phyloP scores from a whole-genome alignment of 805 yeast species.

The Candida gorgasii region DNA sequence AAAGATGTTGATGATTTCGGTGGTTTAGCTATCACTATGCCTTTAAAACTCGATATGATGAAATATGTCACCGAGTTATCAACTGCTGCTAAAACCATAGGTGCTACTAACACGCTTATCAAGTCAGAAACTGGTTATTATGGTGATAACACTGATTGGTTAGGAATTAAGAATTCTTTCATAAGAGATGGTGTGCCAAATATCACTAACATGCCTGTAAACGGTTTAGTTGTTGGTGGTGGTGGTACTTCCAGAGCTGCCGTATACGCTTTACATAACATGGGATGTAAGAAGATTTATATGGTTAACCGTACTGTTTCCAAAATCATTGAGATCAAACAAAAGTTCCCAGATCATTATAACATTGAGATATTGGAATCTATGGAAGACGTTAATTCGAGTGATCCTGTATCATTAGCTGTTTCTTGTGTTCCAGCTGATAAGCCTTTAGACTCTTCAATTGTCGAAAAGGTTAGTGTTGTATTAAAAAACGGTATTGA shows the following conservation, averaged over 20 bases:
- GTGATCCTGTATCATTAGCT: conserved; percentile 55
- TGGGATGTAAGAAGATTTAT: conserved; percentile 79
- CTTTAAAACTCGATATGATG: conserved; percentile 81
- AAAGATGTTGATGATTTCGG: conserved; percentile 58
- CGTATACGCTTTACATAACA: conserved; percentile 71
- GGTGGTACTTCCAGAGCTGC: conserved; percentile 99
- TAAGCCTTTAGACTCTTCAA: conserved; percentile 56
- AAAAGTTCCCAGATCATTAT: conserved; percentile 59
- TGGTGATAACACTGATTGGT: conserved; percentile 97
- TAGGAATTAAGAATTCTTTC: conserved; percentile 77
- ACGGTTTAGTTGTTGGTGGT: conserved; percentile 88
- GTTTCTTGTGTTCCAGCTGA: conserved; percentile 88
- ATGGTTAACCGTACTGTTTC: conserved; percentile 77
- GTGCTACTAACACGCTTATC: conserved; percentile 89
- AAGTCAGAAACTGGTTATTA: conserved; percentile 48
- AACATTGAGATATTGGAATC: conserved; percentile 60
- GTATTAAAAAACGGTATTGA: conserved; percentile 44
- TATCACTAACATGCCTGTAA: conserved; percentile 31
- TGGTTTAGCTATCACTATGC: conserved; percentile 95
- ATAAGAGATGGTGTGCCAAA: conserved; percentile 59
- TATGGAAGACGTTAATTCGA: conserved; percentile 43
- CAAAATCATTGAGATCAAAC: conserved; percentile 59
- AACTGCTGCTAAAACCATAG: conserved; percentile 78
- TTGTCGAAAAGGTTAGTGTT: conserved; percentile 50
- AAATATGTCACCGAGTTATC: conserved; percentile 63